Base-by-base conservation (phyloP, 2,329 filamentous ascomycete species). In the Xylariaceae sp. region DNA sequence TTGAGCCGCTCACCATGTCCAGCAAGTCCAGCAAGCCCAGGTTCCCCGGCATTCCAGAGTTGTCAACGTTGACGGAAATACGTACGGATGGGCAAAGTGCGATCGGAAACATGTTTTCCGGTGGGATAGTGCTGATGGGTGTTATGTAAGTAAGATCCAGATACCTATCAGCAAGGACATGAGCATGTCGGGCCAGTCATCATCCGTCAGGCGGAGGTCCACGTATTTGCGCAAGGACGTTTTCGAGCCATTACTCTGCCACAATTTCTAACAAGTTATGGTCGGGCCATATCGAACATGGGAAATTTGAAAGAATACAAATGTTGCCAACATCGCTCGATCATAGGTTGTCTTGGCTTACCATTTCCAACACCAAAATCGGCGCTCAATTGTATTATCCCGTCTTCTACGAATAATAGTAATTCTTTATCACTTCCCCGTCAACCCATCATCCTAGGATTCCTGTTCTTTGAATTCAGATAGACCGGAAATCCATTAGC, bases 21-120 rank as follows among this genome's bases (percentile, higher is more conserved):
- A n/a, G n/a, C n/a, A 41, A n/a, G 34, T 4, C 14, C 21, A 40
- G 14, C 24, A 14, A 21, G 6, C 6, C 26, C 1, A 24, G 9
- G 33, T 29, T n/a, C 37, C 36, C 31, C 7, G 7, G 36, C 8
- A 23, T n/a, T 9, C 33, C 36, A 28, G 26, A 41, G 36, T 47
- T 28, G 37, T 36, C 33, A 47, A 36, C 16, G 29, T 11, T 29
- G 5, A 14, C 17, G 12, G 11, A 19, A 24, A 19, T 34, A 9
- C 14, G 17, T 24, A 6, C 43, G 47, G 40, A 46, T 33, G 33
- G 9, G 34, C 11, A 14, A 8, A 7, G 17, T 44, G 43, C 49
- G 50, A 19, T 33, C 55, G 50, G 55, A 19, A 54, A 40, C 29
- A 47, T n/a, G n/a, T n/a, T 14, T 29, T 36, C 55, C 55, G 44